Conservation (phyloP, 345 rosid species). For the Gossypium australe region DNA sequence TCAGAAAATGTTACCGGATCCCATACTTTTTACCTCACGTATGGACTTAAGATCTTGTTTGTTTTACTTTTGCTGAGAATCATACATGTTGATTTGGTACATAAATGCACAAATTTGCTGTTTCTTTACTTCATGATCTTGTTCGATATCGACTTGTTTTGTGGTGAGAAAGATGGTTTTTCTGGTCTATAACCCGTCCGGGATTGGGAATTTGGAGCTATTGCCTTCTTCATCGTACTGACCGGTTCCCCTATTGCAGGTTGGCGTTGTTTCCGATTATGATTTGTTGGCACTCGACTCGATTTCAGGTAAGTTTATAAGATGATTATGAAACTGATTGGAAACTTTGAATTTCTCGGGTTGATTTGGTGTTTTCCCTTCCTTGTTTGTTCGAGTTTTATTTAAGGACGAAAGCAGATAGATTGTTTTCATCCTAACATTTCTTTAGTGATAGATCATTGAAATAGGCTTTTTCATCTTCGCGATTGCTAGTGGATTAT, state of each 20-base stretch:
- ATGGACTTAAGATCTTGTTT: background rate
- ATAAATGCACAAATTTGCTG: background rate
- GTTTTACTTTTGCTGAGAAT: background rate
- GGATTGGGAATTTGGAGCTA: background rate
- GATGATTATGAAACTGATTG: background rate
- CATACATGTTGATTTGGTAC: background rate
- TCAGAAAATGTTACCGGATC: background rate
- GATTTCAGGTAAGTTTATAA: slow-evolving; percentile 59
- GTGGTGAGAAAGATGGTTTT: background rate
- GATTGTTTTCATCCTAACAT: background rate
- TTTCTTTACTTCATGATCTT: background rate
- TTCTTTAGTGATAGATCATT: background rate
- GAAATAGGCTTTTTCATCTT: background rate
- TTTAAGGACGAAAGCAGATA: background rate
- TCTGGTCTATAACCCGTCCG: background rate
- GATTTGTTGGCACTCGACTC: slow-evolving; percentile 83
- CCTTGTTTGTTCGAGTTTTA: background rate
- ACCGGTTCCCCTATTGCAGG: slow-evolving; percentile 39
- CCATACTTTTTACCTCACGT: background rate
- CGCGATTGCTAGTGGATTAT: background rate
- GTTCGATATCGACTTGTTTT: background rate
- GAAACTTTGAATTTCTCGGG: background rate
- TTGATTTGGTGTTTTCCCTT: slow-evolving; percentile 1
- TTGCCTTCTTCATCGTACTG: background rate
- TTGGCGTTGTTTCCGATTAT: slow-evolving; percentile 97